Base-by-base conservation (phyloP, 192 early-diverging fungal genomes). In the Linnemannia hyalina region DNA sequence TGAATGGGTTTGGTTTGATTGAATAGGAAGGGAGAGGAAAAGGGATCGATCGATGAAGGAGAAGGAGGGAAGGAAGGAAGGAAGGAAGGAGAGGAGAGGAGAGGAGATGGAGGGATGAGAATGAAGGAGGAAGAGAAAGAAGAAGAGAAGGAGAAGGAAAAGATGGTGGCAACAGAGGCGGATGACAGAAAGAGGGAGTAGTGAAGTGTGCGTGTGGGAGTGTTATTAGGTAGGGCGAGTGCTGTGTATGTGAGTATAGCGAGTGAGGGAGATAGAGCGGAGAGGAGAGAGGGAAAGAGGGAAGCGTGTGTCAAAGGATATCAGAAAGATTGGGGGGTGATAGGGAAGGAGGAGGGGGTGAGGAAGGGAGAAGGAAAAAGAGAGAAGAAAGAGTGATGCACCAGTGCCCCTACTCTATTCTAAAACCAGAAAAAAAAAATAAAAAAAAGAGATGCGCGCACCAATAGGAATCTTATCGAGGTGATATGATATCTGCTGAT, bases 401-500 rank as follows among this genome's bases (percentile, higher is more conserved):
- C 38, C 6, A 40, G 38, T 35, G 35, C 35, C 38, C 38, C 38
- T 40, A 40, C 38, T 40, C 38, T 29, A 46, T 15, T 42, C 13
- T 68, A 47, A 71, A 23, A 73, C 38, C 70, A 68, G 10, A 42
- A 29, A 40, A 40, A 40, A 79, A 70, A 35, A 22, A 75, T 72
- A 26, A 41, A 42, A 68, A 35, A 68, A 79, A 70, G 22, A 22
- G 70, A 79, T 23, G 20, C 40, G 32, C 57, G 40, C 32, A 76
- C 54, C 47, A 65, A 65, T 65, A 52, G 60, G 75, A 76, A 76
- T 76, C 75, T 76, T 65, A 76, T 77, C 65, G 55, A 38, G 49
- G 38, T 65, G 54, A 76, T 76, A 76, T 76, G 52, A 36, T 65
- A 76, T 76, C 75, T 78, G 77, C 77, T 38, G 77, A 78, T 78